Evolutionary conservation across 1,139 yeast genomes (phyloP).

Genomic region (Geotrichum fermentans): DNA sequence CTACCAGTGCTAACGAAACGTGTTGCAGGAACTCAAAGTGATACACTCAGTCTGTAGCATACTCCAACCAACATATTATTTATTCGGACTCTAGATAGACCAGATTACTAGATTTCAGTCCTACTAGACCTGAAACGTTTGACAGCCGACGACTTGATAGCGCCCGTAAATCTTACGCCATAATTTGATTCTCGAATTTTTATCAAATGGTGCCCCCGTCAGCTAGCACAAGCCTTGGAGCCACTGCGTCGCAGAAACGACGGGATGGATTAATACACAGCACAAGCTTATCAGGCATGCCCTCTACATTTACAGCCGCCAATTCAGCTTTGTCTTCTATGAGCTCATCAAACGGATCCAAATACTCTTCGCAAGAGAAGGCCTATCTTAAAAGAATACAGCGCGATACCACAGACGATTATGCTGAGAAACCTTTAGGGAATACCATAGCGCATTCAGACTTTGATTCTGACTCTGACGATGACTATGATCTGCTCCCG

Average conservation of each 20-base stretch:
- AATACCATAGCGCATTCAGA: conserved; percentile 25
- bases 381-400: conserved; percentile 62
- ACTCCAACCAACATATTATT: too few relatives aligned
- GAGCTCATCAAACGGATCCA: background rate
- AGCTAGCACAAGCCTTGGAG: background rate
- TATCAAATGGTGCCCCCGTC: background rate
- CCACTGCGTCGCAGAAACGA: background rate
- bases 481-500: conserved; percentile 28
- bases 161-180: too few relatives aligned
- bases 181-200: too few relatives aligned
- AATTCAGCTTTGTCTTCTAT: background rate
- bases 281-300: background rate
- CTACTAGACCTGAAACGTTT: too few relatives aligned
- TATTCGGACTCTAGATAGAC: too few relatives aligned
- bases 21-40: too few relatives aligned
- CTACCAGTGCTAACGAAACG: too few relatives aligned
- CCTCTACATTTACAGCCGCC: background rate
- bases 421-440: conserved; percentile 28
- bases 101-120: too few relatives aligned
- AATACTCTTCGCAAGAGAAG: conserved; percentile 55
- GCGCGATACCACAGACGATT: conserved; percentile 63
- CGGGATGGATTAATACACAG: background rate
- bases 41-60: too few relatives aligned
- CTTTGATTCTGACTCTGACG: conserved; percentile 28
- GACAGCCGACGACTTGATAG: too few relatives aligned